These are phyloP conservation scores for Trichosporon coremiiforme DNA, from an alignment of 1,284 basidiomycete species.

Conservation along the genomic window DNA sequence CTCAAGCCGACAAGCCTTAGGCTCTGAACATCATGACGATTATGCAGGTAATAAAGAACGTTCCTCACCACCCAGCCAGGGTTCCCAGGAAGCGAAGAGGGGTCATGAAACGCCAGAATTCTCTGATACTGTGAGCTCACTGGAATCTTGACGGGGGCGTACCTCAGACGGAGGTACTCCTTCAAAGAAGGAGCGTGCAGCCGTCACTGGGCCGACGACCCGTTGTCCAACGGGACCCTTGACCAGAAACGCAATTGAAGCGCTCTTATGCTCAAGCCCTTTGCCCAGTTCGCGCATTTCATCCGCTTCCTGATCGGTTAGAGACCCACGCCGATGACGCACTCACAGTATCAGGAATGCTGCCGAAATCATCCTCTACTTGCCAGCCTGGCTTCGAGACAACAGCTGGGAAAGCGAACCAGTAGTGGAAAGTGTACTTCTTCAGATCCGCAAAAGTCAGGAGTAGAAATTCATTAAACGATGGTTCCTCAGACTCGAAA, in stretches of 20 bases:
- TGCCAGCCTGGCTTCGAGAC: conserved; percentile 85
- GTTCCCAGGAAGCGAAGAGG: conserved; percentile 72
- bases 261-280: background rate
- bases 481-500: conserved; percentile 41
- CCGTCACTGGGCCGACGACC: conserved; percentile 62
- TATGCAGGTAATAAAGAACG: conserved; percentile 75
- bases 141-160: conserved; percentile 30
- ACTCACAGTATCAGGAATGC: conserved; percentile 31
- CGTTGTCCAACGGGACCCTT: conserved; percentile 39
- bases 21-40: conserved; percentile 59
- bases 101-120: conserved; percentile 78
- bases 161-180: conserved; percentile 58
- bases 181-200: conserved; percentile 64
- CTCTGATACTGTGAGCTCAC: conserved; percentile 57
- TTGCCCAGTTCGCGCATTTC: conserved; percentile 29
- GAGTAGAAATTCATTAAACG: conserved; percentile 77
- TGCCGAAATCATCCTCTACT: conserved; percentile 56
- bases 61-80: conserved; percentile 97
- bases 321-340: background rate
- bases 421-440: conserved; percentile 96
- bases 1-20: conserved; percentile 77
- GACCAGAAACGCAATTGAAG: conserved; percentile 32
- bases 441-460: conserved; percentile 96
- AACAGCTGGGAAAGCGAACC: conserved; percentile 95
- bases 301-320: conserved; percentile 38